phyloP scores from a whole-genome alignment of 352 stramenopile species.

The Globisporangium ultimum region DNA sequence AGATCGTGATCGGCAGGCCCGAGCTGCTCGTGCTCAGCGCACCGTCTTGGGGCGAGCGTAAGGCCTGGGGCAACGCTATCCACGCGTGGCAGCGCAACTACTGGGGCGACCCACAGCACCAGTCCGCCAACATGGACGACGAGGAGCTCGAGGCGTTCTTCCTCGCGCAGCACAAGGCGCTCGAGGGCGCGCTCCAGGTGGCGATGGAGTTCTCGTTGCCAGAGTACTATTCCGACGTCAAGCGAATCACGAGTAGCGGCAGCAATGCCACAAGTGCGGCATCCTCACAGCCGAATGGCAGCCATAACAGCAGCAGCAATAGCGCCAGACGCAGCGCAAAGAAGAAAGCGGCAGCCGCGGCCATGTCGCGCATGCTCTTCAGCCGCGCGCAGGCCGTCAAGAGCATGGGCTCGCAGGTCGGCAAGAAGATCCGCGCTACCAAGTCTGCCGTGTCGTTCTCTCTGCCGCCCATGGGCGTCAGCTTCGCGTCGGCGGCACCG shows the following conservation, averaged over 20 bases:
- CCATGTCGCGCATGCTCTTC: conserved; percentile 49
- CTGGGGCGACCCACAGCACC: conserved; percentile 77
- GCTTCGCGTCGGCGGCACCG: conserved; percentile 57
- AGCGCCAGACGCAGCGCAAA: conserved; percentile 15
- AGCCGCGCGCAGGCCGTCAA: conserved; percentile 53
- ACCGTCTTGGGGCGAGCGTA: conserved; percentile 72
- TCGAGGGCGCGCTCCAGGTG: conserved; percentile 47
- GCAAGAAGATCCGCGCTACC: conserved; percentile 58
- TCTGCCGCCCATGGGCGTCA: conserved; percentile 63
- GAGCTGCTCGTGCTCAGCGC: conserved; percentile 59
- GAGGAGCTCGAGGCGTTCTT: conserved; percentile 78
- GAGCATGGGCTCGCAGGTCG: conserved; percentile 52
- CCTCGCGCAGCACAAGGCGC: conserved; percentile 50
- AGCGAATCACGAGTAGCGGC: not conserved
- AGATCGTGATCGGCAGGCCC: conserved; percentile 59
- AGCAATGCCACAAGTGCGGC: not conserved
- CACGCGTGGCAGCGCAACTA: conserved; percentile 86
- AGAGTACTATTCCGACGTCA: too few relatives aligned
- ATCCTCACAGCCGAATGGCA: conserved; percentile 5
- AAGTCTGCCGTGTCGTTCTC: conserved; percentile 63
- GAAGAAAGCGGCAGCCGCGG: conserved; percentile 14
- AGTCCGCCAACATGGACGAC: conserved; percentile 32
- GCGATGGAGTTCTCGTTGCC: conserved; percentile 4
- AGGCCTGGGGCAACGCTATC: conserved; percentile 85
- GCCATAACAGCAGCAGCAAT: conserved; percentile 11